Evolutionary conservation across 2,329 filamentous ascomycete genomes (phyloP).

Genomic region (Colletotrichum orbiculare): DNA sequence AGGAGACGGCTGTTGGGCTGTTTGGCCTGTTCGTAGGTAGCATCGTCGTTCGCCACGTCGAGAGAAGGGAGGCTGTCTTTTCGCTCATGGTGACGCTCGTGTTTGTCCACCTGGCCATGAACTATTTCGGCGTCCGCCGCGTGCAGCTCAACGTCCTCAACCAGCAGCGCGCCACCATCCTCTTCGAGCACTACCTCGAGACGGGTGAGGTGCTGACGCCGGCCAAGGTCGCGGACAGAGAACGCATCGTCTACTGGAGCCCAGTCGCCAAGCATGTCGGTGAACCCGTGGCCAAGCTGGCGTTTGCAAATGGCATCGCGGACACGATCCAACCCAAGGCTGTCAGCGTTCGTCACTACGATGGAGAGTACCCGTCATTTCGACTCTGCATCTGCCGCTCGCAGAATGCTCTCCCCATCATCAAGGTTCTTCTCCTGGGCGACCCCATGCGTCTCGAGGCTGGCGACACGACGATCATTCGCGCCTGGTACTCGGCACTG

Average conservation of each 20-base stretch:
- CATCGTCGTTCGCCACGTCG: constrained; percentile 80
- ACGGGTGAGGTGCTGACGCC: constrained; percentile 68
- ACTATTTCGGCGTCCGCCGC: constrained; percentile 85
- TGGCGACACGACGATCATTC: background rate
- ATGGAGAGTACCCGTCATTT: background rate
- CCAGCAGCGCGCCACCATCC: constrained; percentile 83
- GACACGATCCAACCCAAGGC: constrained; percentile 39
- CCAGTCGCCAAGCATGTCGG: constrained; percentile 42
- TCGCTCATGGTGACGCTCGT: constrained; percentile 77
- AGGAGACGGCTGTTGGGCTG: constrained; percentile 92
- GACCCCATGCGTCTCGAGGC: background rate
- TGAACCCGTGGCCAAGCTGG: constrained; percentile 49
- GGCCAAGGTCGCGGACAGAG: constrained; percentile 70
- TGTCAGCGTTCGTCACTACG: background rate
- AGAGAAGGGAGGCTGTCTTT: constrained; percentile 79
- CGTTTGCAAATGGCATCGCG: constrained; percentile 54
- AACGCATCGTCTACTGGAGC: constrained; percentile 69
- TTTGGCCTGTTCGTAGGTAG: constrained; percentile 88
- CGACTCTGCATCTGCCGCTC: constrained; percentile 17
- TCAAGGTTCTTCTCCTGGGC: constrained; percentile 30
- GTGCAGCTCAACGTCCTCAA: constrained; percentile 89
- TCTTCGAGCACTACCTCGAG: constrained; percentile 71
- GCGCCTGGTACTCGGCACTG: constrained; percentile 8
- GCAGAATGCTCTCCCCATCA: background rate
- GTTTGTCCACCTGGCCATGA: constrained; percentile 81